These are phyloP conservation scores for Aspergillus sp. DNA, from an alignment of 2,329 filamentous ascomycete genomes.

Conservation along the genomic window DNA sequence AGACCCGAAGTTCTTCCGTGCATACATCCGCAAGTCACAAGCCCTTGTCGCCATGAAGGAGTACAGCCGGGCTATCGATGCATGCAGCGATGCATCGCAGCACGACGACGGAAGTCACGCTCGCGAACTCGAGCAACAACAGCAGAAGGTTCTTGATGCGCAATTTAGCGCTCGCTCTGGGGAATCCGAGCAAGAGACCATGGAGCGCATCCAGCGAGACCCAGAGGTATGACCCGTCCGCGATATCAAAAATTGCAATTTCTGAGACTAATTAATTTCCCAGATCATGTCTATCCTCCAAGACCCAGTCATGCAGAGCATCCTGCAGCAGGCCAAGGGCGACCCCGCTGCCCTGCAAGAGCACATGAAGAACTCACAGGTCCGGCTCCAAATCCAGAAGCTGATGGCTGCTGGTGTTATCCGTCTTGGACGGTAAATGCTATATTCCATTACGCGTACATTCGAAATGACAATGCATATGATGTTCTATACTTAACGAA, in stretches of 20 bases:
- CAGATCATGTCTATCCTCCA: slow-evolving; percentile 86
- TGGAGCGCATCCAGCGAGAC: slow-evolving; percentile 84
- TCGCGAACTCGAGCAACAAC: slow-evolving; percentile 89
- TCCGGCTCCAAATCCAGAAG: slow-evolving; percentile 90
- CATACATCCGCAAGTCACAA: slow-evolving; percentile 95
- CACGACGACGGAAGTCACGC: slow-evolving; percentile 81
- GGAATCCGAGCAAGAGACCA: slow-evolving; percentile 94
- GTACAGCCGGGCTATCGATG: slow-evolving; percentile 91
- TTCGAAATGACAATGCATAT: neutral
- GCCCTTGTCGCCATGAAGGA: slow-evolving; percentile 97
- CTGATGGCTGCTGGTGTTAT: slow-evolving; percentile 91
- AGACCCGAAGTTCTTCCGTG: slow-evolving; percentile 88
- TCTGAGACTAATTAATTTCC: slow-evolving; percentile 27
- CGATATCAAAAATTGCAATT: neutral
- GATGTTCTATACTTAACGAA: neutral
- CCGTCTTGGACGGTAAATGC: slow-evolving; percentile 61
- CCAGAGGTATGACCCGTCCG: slow-evolving; percentile 67
- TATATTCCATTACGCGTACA: neutral
- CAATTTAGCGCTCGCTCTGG: slow-evolving; percentile 91
- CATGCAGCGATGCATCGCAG: slow-evolving; percentile 74
- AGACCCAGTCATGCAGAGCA: slow-evolving; percentile 97
- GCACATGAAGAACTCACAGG: slow-evolving; percentile 90
- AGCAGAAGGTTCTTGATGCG: slow-evolving; percentile 85
- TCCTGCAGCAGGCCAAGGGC: slow-evolving; percentile 92
- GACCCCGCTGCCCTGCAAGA: slow-evolving; percentile 91